These are phyloP conservation scores for Cytospora schulzeri DNA, from an alignment of 2,329 filamentous ascomycete species.

Conservation along the genomic window DNA sequence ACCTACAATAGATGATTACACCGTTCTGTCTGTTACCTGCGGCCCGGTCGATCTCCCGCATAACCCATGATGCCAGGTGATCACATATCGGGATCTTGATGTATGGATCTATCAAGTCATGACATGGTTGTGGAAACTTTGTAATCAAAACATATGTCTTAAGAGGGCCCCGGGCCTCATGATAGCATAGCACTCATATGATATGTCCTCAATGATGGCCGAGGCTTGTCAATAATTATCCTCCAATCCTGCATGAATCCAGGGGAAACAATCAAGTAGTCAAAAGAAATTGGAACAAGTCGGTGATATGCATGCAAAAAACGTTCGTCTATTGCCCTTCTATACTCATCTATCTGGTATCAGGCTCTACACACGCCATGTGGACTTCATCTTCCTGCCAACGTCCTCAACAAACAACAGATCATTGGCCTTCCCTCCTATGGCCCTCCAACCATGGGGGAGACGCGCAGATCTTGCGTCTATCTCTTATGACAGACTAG, in stretches of 20 bases:
- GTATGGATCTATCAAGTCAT: background rate
- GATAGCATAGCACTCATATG: too few species aligned
- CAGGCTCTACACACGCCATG: slow-evolving; percentile 23
- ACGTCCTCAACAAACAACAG: slow-evolving; percentile 29
- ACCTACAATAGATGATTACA: background rate
- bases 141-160: too few species aligned
- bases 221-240: background rate
- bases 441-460: slow-evolving; percentile 26
- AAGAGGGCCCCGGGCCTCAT: too few species aligned
- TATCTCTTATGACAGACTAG: slow-evolving; percentile 28
- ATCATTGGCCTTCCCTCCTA: slow-evolving; percentile 14
- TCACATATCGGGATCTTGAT: background rate
- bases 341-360: slow-evolving; percentile 29
- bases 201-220: background rate
- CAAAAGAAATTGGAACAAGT: too few species aligned
- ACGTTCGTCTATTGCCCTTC: slow-evolving; percentile 26
- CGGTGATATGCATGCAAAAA: background rate
- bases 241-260: background rate
- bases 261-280: too few species aligned
- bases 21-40: background rate
- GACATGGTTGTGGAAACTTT: background rate
- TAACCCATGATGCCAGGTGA: background rate
- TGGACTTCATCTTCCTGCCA: slow-evolving; percentile 20
- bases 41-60: slow-evolving; percentile 16
- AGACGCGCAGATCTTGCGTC: slow-evolving; percentile 23